Conservation (phyloP, 495 filamentous ascomycete genomes). For the Lasiosphaeriaceae sp. region DNA sequence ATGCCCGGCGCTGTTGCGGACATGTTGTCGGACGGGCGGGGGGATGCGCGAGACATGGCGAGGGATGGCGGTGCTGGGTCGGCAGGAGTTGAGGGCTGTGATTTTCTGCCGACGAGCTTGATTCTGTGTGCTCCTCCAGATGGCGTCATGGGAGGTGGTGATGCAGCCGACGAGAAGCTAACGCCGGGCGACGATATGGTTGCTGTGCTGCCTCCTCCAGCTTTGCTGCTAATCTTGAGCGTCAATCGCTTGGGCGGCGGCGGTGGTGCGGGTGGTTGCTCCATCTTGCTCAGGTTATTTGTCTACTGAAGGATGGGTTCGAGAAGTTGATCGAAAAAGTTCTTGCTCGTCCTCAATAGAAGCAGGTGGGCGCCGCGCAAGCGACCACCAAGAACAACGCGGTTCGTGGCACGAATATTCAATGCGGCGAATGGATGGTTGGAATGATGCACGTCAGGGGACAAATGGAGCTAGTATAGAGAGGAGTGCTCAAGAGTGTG, state of each 20-base stretch:
- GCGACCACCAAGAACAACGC: no score
- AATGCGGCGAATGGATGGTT: no score
- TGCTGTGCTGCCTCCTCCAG: constrained; percentile 4
- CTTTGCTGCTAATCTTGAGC: constrained; percentile 20
- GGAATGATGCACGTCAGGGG: no score
- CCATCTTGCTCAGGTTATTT: constrained; percentile 10
- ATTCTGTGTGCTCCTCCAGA: constrained; percentile 44
- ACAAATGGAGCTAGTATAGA: no score
- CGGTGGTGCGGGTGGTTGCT: constrained; percentile 12
- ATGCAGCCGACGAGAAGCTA: constrained; percentile 17
- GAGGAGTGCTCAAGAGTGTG: no score
- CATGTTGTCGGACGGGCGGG: no score
- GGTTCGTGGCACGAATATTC: no score
- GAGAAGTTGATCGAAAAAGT: no score
- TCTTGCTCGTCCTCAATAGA: no score
- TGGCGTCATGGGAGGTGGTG: constrained; percentile 31
- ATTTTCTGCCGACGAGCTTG: constrained; percentile 46
- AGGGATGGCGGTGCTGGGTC: constrained; percentile 17
- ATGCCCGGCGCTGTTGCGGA: no score
- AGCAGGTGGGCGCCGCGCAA: no score
- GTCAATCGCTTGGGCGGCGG: constrained; percentile 20
- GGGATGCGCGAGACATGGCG: no score
- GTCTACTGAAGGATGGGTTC: background rate
- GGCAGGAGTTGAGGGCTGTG: constrained; percentile 44
- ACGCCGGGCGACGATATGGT: constrained; percentile 10